Base-by-base conservation (phyloP, 257 asterid species). In the Nicotiana attenuata region DNA sequence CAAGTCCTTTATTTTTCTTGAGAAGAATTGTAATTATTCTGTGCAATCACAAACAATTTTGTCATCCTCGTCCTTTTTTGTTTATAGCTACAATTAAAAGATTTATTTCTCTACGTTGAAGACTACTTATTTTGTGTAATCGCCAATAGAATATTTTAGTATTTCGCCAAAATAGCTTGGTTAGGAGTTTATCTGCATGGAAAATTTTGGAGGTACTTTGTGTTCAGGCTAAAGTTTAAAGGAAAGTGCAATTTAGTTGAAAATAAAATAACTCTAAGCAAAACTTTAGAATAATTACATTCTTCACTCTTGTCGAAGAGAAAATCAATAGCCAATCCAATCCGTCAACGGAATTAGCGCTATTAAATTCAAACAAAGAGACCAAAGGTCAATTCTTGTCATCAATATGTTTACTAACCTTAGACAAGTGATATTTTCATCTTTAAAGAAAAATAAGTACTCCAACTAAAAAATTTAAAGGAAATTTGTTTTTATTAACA, bases 321-420 rank as follows among this genome's bases (percentile, higher is more conserved):
- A 7, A 7, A 26, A 15, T 2, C 47, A 29, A 2, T 5, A 65
- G 10, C 26, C 47, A 45, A 26, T 55, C 26, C 47, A 45, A 26
- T 55, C 19, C 8, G 64, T 80, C 77, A 80, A 65, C 31, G 16
- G 10, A 64, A 80, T 47, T 64, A 29, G 13, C 29, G 19, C 17
- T 17, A 15, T 81, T 77, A 35, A 66, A 66, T 0, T 79, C 77
- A 81, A 83, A 69, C 59, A 50, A 84, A 78, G 81, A 63, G 84
- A 80, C 86, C 61, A 80, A 50, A 83, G 59, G 87, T 83, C 87
- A 80, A 85, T 76, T 76, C 28, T 28, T 67, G 86, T 77, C 87
- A 26, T 66, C 77, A 41, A 59, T 50, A 59, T 35, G 22, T 22
- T 63, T 35, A 67, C 81, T 56, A 82, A 75, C 87, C 87, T 87